Conservation (phyloP, 2,329 filamentous ascomycete species). For the Ciborinia camelliae region DNA sequence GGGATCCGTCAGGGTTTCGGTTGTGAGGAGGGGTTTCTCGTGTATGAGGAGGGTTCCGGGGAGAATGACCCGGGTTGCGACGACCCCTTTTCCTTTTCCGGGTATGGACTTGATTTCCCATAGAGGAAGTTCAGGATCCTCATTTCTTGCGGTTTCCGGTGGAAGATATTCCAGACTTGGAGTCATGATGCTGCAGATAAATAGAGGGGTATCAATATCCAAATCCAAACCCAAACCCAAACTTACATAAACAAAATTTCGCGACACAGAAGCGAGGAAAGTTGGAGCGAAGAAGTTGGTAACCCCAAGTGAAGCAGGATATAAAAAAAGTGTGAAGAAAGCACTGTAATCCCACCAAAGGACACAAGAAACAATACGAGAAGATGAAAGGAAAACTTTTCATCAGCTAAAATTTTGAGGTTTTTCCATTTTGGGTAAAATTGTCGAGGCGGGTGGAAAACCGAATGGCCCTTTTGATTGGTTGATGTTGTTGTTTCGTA, state of each 20-base stretch:
- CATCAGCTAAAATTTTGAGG: background rate
- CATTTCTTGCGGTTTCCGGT: background rate
- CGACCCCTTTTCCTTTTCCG: constrained; percentile 33
- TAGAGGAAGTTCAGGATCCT: constrained; percentile 14
- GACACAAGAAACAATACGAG: background rate
- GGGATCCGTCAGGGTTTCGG: constrained; percentile 27
- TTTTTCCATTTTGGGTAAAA: constrained; percentile 30
- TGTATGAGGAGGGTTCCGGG: constrained; percentile 35
- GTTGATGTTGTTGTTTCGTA: too few species aligned
- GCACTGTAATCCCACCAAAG: background rate
- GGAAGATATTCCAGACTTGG: constrained; percentile 24
- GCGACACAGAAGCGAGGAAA: background rate
- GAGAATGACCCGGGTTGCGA: constrained; percentile 29
- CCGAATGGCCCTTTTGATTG: background rate
- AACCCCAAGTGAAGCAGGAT: background rate
- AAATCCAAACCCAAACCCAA: too few species aligned
- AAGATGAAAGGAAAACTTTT: constrained; percentile 10
- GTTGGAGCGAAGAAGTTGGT: background rate
- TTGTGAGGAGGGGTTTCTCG: constrained; percentile 34
- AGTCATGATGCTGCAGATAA: constrained; percentile 13
- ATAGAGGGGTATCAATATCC: background rate
- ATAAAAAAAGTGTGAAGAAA: background rate
- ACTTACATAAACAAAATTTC: background rate
- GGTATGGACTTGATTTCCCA: constrained; percentile 29
- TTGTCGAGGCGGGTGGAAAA: constrained; percentile 26